Conservation (phyloP, 805 yeast species). For the Naumovozyma castellii region DNA sequence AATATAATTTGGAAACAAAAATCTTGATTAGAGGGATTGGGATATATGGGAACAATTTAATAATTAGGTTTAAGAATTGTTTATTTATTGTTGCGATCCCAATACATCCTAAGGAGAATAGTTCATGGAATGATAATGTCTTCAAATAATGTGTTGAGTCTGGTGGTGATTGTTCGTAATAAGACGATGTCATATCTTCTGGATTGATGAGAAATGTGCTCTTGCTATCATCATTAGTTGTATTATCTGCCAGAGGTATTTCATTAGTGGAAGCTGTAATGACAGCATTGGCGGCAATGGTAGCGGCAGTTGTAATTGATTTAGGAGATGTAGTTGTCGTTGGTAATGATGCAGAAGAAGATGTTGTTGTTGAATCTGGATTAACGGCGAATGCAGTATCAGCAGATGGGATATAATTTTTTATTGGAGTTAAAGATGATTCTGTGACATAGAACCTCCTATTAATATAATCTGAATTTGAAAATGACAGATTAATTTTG, state of each 20-base stretch:
- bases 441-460: not conserved
- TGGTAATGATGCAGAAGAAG: too few species aligned
- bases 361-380: too few species aligned
- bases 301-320: not conserved
- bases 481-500: too few species aligned
- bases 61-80: slow-evolving; percentile 49
- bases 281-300: not conserved
- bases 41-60: slow-evolving; percentile 59
- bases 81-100: slow-evolving; percentile 62
- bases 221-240: too few species aligned
- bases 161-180: slow-evolving; percentile 7
- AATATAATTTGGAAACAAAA: slow-evolving; percentile 72
- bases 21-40: slow-evolving; percentile 65
- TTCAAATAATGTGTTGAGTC: slow-evolving; percentile 36
- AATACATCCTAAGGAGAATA: slow-evolving; percentile 56
- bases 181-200: too few species aligned
- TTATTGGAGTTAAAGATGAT: not conserved
- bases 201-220: too few species aligned
- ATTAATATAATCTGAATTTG: too few species aligned
- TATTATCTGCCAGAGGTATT: not conserved
- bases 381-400: not conserved
- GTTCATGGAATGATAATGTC: slow-evolving; percentile 43
- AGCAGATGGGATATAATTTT: not conserved
- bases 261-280: not conserved
- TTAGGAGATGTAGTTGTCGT: not conserved